A percentile compares a stretch with the other conserved stretches of the same genome.
phyloP scores from a whole-genome alignment of 495 filamentous ascomycete genomes.

The Pseudomonodictys pantanalensis region DNA sequence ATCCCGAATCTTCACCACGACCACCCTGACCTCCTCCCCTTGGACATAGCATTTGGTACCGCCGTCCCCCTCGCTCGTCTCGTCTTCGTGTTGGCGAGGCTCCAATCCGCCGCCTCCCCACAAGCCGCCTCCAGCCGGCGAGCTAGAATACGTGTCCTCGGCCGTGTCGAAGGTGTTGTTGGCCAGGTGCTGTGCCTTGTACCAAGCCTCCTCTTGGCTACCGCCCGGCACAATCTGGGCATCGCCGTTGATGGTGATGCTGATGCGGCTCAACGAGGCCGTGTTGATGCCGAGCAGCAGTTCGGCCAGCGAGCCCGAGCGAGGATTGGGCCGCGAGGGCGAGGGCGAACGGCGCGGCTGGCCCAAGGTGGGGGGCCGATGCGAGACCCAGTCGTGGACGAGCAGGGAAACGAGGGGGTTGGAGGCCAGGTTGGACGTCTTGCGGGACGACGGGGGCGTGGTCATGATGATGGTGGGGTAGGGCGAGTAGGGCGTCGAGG shows the following conservation, averaged over 20 bases:
- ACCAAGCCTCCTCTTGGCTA: constrained; percentile 78
- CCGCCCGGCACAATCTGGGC: constrained; percentile 68
- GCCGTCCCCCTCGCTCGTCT: constrained; percentile 36
- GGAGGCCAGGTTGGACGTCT: constrained; percentile 77
- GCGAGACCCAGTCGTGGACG: constrained; percentile 97
- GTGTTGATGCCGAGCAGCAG: constrained; percentile 88
- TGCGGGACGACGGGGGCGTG: constrained; percentile 57
- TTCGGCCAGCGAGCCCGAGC: constrained; percentile 69
- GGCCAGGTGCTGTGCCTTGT: constrained; percentile 74
- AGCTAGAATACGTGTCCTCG: constrained; percentile 44
- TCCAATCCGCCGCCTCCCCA: constrained; percentile 15
- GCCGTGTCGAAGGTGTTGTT: constrained; percentile 76
- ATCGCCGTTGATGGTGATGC: constrained; percentile 84
- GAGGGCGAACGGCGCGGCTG: constrained; percentile 17
- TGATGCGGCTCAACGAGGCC: constrained; percentile 81
- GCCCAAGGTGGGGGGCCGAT: constrained; percentile 77
- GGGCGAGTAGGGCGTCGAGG: constrained; percentile 69
- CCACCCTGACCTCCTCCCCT: constrained; percentile 42
- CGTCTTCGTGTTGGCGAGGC: constrained; percentile 7
- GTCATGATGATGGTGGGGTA: constrained; percentile 38
- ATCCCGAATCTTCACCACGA: constrained; percentile 44
- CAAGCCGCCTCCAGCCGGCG: constrained; percentile 16
- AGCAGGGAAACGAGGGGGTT: constrained; percentile 93
- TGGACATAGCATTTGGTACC: constrained; percentile 42
- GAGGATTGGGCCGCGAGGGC: constrained; percentile 49